Evolutionary conservation across 495 filamentous ascomycete genomes (phyloP), one percentile per base, ranked within the genome.

Genomic region (Sabuloglossum arenarium): DNA sequence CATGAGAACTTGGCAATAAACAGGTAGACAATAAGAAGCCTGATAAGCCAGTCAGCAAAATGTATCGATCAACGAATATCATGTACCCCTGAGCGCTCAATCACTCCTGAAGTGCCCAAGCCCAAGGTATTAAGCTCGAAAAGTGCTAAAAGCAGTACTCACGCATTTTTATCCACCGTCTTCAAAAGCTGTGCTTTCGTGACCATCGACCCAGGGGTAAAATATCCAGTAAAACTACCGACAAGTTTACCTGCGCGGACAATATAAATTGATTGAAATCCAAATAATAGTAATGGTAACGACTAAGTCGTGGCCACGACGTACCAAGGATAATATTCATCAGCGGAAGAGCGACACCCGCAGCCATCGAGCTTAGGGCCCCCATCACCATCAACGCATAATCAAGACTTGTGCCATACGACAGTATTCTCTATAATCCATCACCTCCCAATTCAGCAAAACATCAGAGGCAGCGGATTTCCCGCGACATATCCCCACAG

Each of bases 311-410:
- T 14, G 2, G 11, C 23, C 16, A 32, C 16, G 10, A 42, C 65
- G 19, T 63, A 74, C 71, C 72, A 59, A 71, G 73, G 10, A 74
- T 62, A 10, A 74, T 66, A 25, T 71, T 73, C 72, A 74, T 74
- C 1, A 73, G 56, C 6, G 72, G 72, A 57, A 72, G 67, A 1
- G 71, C 73, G n/a, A 71, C 67, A 9, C 76, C 76, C 12, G 71
- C 67, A 2, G 70, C 73, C 56, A 78, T 70, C 0, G 74, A 71
- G 0, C 9, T 24, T n/a, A 23, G 3, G 3, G n/a, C 45, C 25
- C 45, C 45, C 11, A 3, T n/a, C 1, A 3, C 5, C 45, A 47
- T 23, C 45, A 47, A 8, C 2, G 12, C 45, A 47, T 47, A 47
- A 14, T 47, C 45, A 14, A 47, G 6, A 27, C 21, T 27, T 1